A percentile compares a stretch with the other conserved stretches of the same genome.
phyloP scores from a whole-genome alignment of 1,284 basidiomycete genomes.

The Irpex lacteus region DNA sequence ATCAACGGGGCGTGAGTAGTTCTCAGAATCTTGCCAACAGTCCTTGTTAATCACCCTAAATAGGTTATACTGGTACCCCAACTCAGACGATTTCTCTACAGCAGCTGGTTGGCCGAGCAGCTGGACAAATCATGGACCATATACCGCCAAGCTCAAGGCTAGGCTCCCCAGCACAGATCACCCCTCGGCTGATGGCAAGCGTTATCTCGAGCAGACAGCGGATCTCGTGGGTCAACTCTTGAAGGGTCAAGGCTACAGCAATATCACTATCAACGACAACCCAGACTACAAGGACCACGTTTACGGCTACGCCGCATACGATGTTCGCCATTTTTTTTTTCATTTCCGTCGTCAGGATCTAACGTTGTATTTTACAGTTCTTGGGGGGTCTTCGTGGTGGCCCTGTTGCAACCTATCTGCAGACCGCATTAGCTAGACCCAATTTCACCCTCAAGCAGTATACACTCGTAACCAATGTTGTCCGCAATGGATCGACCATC shows the following conservation, averaged over 20 bases:
- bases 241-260: slow-evolving; percentile 43
- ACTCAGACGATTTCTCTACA: slow-evolving; percentile 49
- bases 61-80: slow-evolving; percentile 59
- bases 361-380: slow-evolving; percentile 36
- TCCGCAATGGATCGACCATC: slow-evolving; percentile 55
- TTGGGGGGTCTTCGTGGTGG: slow-evolving; percentile 56
- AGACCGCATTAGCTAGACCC: slow-evolving; percentile 47
- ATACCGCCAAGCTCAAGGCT: slow-evolving; percentile 44
- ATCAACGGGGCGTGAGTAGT: slow-evolving; percentile 59
- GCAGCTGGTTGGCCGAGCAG: slow-evolving; percentile 50
- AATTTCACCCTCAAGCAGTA: slow-evolving; percentile 54
- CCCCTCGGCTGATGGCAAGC: slow-evolving; percentile 59
- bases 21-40: slow-evolving; percentile 2
- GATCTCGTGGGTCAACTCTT: slow-evolving; percentile 44
- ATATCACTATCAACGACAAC: slow-evolving; percentile 53
- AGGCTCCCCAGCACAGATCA: slow-evolving; percentile 57
- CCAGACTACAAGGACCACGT: slow-evolving; percentile 57
- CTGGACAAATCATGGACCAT: slow-evolving; percentile 51
- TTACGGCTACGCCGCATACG: slow-evolving; percentile 56
- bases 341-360: background rate
- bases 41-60: slow-evolving; percentile 2
- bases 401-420: slow-evolving; percentile 58
- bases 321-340: slow-evolving; percentile 34
- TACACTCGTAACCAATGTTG: slow-evolving; percentile 49
- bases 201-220: slow-evolving; percentile 52